These are phyloP conservation scores for Boehmeria nivea DNA, from an alignment of 306 rosid genomes.

Conservation along the genomic window DNA sequence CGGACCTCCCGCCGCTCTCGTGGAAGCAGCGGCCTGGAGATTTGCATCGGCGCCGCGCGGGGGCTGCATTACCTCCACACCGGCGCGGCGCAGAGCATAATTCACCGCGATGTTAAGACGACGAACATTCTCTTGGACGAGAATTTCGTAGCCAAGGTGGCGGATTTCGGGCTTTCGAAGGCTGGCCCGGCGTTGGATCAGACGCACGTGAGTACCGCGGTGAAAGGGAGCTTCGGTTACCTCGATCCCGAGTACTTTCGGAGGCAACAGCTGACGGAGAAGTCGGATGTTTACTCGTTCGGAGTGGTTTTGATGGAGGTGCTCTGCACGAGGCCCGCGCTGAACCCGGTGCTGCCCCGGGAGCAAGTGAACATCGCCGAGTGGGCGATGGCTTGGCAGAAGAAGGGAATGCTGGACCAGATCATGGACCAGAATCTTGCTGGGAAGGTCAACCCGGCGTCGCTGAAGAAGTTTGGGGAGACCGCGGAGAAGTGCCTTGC, in stretches of 20 bases:
- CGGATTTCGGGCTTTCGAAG: slow-evolving; percentile 95
- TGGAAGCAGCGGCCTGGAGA: slow-evolving; percentile 94
- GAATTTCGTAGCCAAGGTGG: slow-evolving; percentile 88
- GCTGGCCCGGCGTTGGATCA: slow-evolving; percentile 95
- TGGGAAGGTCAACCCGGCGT: slow-evolving; percentile 80
- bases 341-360: slow-evolving; percentile 92
- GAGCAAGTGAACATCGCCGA: slow-evolving; percentile 98
- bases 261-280: slow-evolving; percentile 96
- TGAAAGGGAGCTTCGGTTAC: slow-evolving; percentile 96
- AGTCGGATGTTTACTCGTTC: slow-evolving; percentile 93
- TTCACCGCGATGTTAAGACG: slow-evolving; percentile 96
- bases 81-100: slow-evolving; percentile 84
- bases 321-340: slow-evolving; percentile 91
- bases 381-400: slow-evolving; percentile 95
- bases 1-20: slow-evolving; percentile 66
- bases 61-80: slow-evolving; percentile 99
- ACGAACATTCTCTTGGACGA: slow-evolving; percentile 95
- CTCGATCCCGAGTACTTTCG: slow-evolving; percentile 97
- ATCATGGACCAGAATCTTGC: slow-evolving; percentile 81
- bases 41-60: slow-evolving; percentile 93
- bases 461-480: slow-evolving; percentile 92
- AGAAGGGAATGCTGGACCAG: slow-evolving; percentile 94
- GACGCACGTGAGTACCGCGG: slow-evolving; percentile 97
- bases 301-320: slow-evolving; percentile 98
- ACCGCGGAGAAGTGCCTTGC: slow-evolving; percentile 95